Evolutionary conservation across 2,329 filamentous ascomycete species (phyloP), one percentile per base, ranked within the genome.

Genomic region (Huntiella decipiens): DNA sequence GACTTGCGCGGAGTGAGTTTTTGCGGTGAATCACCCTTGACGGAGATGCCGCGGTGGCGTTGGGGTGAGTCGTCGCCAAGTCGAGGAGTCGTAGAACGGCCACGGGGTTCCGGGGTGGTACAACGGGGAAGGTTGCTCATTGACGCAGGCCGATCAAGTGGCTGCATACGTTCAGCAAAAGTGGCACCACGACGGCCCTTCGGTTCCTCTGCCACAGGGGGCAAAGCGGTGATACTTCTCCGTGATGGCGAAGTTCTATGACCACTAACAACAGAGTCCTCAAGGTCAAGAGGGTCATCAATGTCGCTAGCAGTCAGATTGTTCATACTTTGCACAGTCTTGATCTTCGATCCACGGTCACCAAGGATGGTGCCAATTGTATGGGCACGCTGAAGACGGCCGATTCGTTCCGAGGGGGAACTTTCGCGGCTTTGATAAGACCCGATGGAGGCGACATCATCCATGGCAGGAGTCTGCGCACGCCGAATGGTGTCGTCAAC

Each of bases 401-500:
- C 37, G 31, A 43, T 34, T 7, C 40, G 33, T 5, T 44, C 44
- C 5, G 48, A 50, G 4, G 44, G 43, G 2, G 48, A 46, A 10
- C 36, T 40, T 22, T 50, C 48, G 3, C 48, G 36, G 28, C 48
- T 46, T 8, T 19, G 48, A 4, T 31, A n/a, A 16, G 41, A 35
- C n/a, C 39, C 36, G 28, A 34, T 7, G 10, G 40, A 43, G 40
- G 40, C 34, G 4, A 36, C 28, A 34, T 50, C 44, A n/a, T 50
- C 48, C 15, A 19, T 7, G 1, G 35, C 13, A 11, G 48, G 44
- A 22, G 44, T 50, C 40, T 46, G 39, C 3, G 45, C 40, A 1
- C 48, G 28, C 32, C 44, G 44, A 36, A 50, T 50, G 5, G 46
- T 12, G 34, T 50, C 40, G 6, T 43, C 17, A 3, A 33, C 16